Evolutionary conservation across 2,329 filamentous ascomycete species (phyloP).

Genomic region (Beauveria medogensis): DNA sequence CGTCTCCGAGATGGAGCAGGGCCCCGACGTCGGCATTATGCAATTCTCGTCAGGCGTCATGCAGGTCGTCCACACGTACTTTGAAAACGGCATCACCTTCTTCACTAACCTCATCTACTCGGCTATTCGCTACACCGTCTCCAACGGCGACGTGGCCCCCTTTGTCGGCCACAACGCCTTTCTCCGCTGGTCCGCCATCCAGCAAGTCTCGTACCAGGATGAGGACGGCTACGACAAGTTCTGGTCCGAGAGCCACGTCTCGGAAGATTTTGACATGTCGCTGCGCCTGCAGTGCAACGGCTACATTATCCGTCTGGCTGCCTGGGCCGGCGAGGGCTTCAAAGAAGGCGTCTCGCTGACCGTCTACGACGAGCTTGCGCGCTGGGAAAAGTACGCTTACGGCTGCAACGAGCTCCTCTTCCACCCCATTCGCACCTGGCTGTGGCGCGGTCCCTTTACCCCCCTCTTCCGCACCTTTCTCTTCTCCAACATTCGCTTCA

Average conservation of each 20-base stretch:
- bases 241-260: conserved; percentile 70
- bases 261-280: conserved; percentile 71
- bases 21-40: conserved; percentile 61
- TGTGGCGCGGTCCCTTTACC: conserved; percentile 55
- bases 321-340: conserved; percentile 62
- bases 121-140: conserved; percentile 61
- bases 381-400: conserved; percentile 69
- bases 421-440: conserved; percentile 56
- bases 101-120: conserved; percentile 75
- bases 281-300: conserved; percentile 62
- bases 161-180: conserved; percentile 76
- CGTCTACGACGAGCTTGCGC: conserved; percentile 62
- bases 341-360: conserved; percentile 67
- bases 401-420: conserved; percentile 66
- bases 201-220: conserved; percentile 32
- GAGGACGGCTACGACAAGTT: conserved; percentile 51
- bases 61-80: conserved; percentile 64
- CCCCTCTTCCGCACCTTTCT: conserved; percentile 55
- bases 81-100: conserved; percentile 67
- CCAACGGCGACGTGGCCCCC: conserved; percentile 63
- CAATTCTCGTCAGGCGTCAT: conserved; percentile 70
- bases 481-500: conserved; percentile 50
- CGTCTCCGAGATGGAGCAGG: conserved; percentile 62
- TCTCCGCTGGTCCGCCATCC: conserved; percentile 52
- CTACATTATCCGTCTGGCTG: conserved; percentile 59